Conservation (phyloP, 805 yeast genomes). For the Peterozyma xylosa region DNA sequence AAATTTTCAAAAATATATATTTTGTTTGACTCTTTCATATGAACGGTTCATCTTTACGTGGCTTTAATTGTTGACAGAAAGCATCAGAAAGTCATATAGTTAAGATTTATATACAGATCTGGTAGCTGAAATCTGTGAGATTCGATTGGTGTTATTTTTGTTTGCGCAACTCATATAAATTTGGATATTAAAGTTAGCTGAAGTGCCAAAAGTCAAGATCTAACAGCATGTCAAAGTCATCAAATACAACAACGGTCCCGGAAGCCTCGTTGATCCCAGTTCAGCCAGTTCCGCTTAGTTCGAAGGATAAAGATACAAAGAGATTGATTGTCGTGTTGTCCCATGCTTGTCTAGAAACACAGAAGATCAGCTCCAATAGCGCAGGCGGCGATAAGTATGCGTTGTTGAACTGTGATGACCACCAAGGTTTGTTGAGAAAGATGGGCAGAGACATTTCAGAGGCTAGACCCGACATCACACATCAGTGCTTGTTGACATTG, state of each 20-base stretch:
- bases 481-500: constrained; percentile 89
- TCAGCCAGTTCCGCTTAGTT: constrained; percentile 73
- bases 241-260: constrained; percentile 16
- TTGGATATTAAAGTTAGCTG: no score
- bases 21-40: no score
- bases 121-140: no score
- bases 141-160: no score
- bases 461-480: constrained; percentile 99
- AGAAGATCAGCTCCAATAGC: constrained; percentile 75
- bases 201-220: constrained; percentile 12
- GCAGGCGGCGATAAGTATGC: constrained; percentile 89
- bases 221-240: constrained; percentile 10
- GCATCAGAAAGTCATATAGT: no score
- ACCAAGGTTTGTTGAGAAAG: constrained; percentile 88
- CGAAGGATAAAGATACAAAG: constrained; percentile 81
- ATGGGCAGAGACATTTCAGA: constrained; percentile 97
- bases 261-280: constrained; percentile 77
- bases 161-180: no score
- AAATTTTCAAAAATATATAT: no score
- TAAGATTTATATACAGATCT: no score
- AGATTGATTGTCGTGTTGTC: constrained; percentile 91
- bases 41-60: no score
- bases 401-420: constrained; percentile 93
- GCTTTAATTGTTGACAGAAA: no score
- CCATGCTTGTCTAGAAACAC: constrained; percentile 93